phyloP scores from a whole-genome alignment of 306 rosid genomes.

The Quercus berberidifolia region DNA sequence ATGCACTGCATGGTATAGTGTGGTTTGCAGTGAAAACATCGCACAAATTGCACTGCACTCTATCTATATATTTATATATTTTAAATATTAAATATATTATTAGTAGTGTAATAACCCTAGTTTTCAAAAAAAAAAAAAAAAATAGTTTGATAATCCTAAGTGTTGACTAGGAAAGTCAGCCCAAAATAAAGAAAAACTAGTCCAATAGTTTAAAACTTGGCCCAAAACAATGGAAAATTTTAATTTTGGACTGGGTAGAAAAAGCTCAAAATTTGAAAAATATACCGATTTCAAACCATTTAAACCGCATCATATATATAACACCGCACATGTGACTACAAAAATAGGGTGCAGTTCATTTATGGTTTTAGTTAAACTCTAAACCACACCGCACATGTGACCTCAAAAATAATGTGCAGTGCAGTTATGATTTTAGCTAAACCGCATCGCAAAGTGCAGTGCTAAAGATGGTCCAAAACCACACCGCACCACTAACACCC shows the following conservation, averaged over 20 bases:
- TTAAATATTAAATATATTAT: too few relatives aligned
- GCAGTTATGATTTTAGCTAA: fast-evolving
- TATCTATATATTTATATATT: too few relatives aligned
- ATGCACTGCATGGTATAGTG: fast-evolving
- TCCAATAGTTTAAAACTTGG: too few relatives aligned
- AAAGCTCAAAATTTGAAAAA: too few relatives aligned
- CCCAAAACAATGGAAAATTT: too few relatives aligned
- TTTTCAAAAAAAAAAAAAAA: too few relatives aligned
- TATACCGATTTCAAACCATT: too few relatives aligned
- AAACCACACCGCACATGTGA: fast-evolving
- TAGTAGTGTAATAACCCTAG: too few relatives aligned
- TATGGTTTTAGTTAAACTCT: fast-evolving
- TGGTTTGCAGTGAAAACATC: fast-evolving
- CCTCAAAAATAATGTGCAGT: fast-evolving
- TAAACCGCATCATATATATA: too few relatives aligned
- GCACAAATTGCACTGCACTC: fast-evolving
- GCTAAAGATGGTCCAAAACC: too few relatives aligned
- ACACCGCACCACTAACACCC: fast-evolving
- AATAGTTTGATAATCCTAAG: too few relatives aligned
- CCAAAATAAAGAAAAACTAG: fast-evolving
- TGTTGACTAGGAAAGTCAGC: too few relatives aligned
- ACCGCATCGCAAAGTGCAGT: fast-evolving
- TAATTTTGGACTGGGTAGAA: fast-evolving
- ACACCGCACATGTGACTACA: fast-evolving
- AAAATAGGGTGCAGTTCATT: fast-evolving